Conservation (phyloP, 495 filamentous ascomycete genomes). For the Geopyxis carbonaria region DNA sequence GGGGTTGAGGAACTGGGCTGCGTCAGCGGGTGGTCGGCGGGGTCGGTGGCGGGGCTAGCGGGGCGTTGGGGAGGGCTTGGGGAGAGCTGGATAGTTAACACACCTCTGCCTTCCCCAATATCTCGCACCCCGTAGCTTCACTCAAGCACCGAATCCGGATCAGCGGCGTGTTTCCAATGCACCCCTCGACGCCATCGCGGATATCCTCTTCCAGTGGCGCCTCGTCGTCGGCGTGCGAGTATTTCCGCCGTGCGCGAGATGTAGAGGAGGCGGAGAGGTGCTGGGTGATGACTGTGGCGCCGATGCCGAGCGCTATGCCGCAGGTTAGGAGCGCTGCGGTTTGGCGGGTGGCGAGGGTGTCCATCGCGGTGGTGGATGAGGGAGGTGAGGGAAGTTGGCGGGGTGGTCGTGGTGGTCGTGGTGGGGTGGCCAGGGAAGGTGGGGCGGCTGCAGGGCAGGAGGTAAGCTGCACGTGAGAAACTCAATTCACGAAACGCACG, state of each 20-base stretch:
- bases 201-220: conserved; percentile 22
- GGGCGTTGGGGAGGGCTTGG: neutral
- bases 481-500: too few relatives aligned
- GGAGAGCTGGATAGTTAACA: neutral
- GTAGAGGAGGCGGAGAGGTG: conserved; percentile 5
- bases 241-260: too few relatives aligned
- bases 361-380: neutral
- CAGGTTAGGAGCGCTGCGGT: conserved; percentile 8
- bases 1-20: conserved; percentile 63
- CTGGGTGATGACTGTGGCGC: conserved; percentile 9
- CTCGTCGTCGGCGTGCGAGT: neutral
- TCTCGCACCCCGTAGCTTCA: conserved; percentile 79
- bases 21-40: conserved; percentile 89
- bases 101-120: conserved; percentile 85
- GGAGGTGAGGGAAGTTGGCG: neutral
- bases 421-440: too few relatives aligned
- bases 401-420: too few relatives aligned
- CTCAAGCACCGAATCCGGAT: conserved; percentile 76
- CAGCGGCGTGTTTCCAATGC: conserved; percentile 86
- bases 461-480: too few relatives aligned
- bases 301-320: conserved; percentile 12
- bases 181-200: conserved; percentile 66
- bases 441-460: too few relatives aligned
- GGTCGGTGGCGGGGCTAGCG: conserved; percentile 57
- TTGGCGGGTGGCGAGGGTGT: conserved; percentile 8